Evolutionary conservation across 805 yeast species (phyloP).

Genomic region (Sungouiozyma intestinalis): DNA sequence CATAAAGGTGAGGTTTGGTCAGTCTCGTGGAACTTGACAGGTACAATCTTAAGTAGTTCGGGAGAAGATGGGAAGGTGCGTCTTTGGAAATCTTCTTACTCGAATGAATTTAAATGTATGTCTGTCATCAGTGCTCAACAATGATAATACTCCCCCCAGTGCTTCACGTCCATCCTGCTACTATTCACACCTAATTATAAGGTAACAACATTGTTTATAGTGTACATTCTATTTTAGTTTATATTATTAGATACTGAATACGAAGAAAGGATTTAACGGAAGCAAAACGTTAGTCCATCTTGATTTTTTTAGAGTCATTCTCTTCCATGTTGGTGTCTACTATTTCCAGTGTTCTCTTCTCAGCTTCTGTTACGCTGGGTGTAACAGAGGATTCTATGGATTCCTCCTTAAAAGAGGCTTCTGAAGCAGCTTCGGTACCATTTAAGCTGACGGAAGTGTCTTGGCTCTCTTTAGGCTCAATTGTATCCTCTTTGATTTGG

Average conservation of each 20-base stretch:
- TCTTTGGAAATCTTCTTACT: constrained; percentile 82
- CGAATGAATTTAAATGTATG: constrained; percentile 83
- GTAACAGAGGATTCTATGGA: neutral
- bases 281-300: neutral
- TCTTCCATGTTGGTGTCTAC: neutral
- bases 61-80: constrained; percentile 93
- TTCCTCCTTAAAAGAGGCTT: neutral
- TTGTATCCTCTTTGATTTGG: neutral
- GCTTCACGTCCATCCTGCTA: too few species aligned
- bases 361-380: neutral
- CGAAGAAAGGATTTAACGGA: neutral
- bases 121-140: constrained; percentile 60
- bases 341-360: neutral
- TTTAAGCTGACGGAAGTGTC: neutral
- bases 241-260: too few species aligned
- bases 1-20: constrained; percentile 92
- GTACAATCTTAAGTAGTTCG: constrained; percentile 82
- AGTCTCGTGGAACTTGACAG: constrained; percentile 90
- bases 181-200: too few species aligned
- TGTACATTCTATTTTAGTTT: neutral
- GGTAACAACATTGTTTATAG: neutral
- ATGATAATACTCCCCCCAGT: too few species aligned
- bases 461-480: neutral
- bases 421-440: neutral
- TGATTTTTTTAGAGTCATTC: neutral